Base-by-base conservation (phyloP, 768 basidiomycete species). In the Hortiboletus flavorubellus region DNA sequence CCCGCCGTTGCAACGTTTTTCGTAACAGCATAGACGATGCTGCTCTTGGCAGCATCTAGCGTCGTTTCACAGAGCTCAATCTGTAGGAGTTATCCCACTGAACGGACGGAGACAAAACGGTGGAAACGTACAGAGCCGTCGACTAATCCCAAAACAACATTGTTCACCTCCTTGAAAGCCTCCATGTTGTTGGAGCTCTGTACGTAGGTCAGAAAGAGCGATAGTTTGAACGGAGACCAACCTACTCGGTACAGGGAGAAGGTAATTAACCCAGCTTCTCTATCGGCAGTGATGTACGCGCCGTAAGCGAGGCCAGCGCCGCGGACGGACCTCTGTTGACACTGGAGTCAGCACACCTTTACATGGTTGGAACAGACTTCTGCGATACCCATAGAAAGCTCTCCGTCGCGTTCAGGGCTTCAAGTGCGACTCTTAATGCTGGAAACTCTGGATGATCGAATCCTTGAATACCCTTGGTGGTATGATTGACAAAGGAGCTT, bases 301-400 rank as follows among this genome's bases (percentile, higher is more conserved):
- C 93, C 92, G 60, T 97, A 98, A 5, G 97, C 97, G 34, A 99
- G 74, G 21, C 97, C 97, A 53, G 92, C 87, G 8, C 97, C 97
- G 40, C 97, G 87, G 56, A 99, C 93, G 58, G 87, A 89, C 26
- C 87, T 83, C 89, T 91, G 56, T 59, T 35, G 51, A 53, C n/a
- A 48, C 16, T n/a, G 41, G 2, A 53, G 35, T 50, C 49, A 70
- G 50, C 47, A 55, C 15, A 33, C 21, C 8, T 46, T 34, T 9
- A 52, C 39, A 37, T 47, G 14, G 16, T 45, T 31, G 38, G 40
- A 23, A 42, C 5, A 42, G 37, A 18, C 34, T 38, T 38, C 31
- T 18, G 51, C 56, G 70, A 37, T 71, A 92, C 91, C 96, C 96
- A 98, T 53, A 98, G 82, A 68, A 87, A 97, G 60, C 92, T 90